Percentiles rank a stretch among this genome's conserved stretches.
These are phyloP conservation scores for Lotus japonicus DNA, from an alignment of 306 rosid species.

Conservation along the genomic window DNA sequence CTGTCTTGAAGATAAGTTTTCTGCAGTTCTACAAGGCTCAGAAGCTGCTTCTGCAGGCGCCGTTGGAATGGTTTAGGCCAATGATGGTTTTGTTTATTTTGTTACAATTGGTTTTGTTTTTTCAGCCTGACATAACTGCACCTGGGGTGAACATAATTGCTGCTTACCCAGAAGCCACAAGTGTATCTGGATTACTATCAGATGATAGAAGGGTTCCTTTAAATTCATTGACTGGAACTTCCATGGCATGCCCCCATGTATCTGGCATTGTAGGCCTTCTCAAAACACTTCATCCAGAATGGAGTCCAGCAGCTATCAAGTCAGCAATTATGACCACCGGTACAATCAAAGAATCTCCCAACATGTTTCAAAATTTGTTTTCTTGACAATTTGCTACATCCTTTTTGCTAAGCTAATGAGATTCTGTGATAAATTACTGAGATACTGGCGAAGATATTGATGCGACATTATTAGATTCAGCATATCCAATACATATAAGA, in stretches of 20 bases:
- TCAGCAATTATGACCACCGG: conserved; percentile 55
- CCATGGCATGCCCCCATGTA: conserved; percentile 56
- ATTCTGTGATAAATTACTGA: too few species aligned
- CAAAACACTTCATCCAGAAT: too few species aligned
- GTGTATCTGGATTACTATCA: background rate
- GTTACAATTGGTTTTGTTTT: conserved; percentile 34
- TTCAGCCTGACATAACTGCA: conserved; percentile 42
- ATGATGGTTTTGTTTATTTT: conserved; percentile 26
- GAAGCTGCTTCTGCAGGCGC: conserved; percentile 42
- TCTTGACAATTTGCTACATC: too few species aligned
- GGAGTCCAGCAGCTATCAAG: too few species aligned
- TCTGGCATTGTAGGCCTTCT: conserved; percentile 51
- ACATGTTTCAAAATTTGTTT: too few species aligned
- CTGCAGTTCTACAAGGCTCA: too few species aligned
- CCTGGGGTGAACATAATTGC: too few species aligned
- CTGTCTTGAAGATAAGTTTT: conserved; percentile 27
- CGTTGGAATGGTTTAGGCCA: conserved; percentile 52
- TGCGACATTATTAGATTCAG: too few species aligned
- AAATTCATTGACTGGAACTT: conserved; percentile 34
- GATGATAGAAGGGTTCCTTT: conserved; percentile 33
- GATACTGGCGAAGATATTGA: too few species aligned
- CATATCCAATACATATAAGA: too few species aligned
- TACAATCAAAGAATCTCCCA: too few species aligned
- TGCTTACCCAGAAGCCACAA: conserved; percentile 30
- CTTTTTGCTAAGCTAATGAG: too few species aligned